These are phyloP conservation scores for Trichoderma koningiopsis DNA, from an alignment of 2,329 filamentous ascomycete genomes.

Conservation along the genomic window DNA sequence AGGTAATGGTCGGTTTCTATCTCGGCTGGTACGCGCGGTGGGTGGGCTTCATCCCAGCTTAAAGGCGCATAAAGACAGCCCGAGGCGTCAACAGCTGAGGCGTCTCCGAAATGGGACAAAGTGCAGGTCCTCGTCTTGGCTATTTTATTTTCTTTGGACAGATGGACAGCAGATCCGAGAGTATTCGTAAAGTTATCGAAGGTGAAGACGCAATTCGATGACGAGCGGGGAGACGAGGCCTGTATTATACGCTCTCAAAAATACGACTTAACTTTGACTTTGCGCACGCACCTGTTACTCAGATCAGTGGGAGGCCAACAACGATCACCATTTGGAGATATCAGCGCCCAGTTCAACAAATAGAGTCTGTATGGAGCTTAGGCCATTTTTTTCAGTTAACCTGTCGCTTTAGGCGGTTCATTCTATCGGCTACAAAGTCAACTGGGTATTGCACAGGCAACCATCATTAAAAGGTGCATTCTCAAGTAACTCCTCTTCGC, in stretches of 20 bases:
- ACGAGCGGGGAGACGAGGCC: constrained; percentile 1
- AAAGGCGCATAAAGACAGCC: not conserved
- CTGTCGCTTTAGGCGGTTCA: not conserved
- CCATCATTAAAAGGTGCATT: not conserved
- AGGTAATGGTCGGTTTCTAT: not conserved
- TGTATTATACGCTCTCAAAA: not conserved
- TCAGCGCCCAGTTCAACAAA: not conserved
- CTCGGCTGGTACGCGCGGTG: not conserved
- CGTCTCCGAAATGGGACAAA: constrained; percentile 2
- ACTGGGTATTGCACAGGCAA: not conserved
- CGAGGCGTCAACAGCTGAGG: constrained; percentile 21
- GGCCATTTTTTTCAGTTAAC: not conserved
- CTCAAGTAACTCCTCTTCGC: not conserved
- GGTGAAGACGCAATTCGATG: constrained; percentile 19
- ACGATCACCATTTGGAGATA: not conserved
- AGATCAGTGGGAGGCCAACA: not conserved
- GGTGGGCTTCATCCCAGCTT: not conserved
- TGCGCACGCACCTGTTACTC: not conserved
- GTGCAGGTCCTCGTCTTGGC: not conserved
- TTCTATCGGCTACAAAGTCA: not conserved
- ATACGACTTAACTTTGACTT: not conserved
- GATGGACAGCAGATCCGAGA: not conserved
- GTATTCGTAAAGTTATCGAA: not conserved
- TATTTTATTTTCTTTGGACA: not conserved
- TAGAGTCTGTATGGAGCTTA: not conserved